Conservation (phyloP, 1,284 basidiomycete species). For the Trichosporon faecale region DNA sequence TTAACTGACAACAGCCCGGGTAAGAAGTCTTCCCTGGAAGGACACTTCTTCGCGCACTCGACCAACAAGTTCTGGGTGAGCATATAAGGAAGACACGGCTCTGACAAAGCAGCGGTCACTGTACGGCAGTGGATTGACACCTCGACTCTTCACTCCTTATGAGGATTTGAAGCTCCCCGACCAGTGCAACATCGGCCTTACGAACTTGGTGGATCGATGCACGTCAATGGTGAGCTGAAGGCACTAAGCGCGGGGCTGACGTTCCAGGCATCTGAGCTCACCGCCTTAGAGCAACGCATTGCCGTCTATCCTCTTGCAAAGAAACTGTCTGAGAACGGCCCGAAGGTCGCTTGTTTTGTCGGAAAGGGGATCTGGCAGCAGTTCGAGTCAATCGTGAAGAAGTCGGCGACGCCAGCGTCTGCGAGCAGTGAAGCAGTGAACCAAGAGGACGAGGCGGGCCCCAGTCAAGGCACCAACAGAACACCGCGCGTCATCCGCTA, state of each 20-base stretch:
- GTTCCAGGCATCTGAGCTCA: conserved; percentile 56
- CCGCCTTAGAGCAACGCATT: conserved; percentile 57
- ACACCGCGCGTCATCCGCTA: background rate
- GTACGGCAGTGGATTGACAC: conserved; percentile 56
- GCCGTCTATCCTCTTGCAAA: conserved; percentile 58
- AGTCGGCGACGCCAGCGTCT: background rate
- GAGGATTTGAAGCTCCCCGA: conserved; percentile 42
- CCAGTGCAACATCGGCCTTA: conserved; percentile 59
- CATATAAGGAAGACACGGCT: conserved; percentile 53
- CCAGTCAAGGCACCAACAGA: background rate
- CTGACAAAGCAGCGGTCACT: background rate
- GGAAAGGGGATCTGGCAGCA: conserved; percentile 67
- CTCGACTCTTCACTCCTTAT: conserved; percentile 44
- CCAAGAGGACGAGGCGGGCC: conserved; percentile 1
- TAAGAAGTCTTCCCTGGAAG: conserved; percentile 60
- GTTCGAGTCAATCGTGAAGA: conserved; percentile 52
- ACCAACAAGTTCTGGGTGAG: conserved; percentile 59
- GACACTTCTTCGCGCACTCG: conserved; percentile 69
- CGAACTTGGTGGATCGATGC: conserved; percentile 61
- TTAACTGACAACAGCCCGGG: conserved; percentile 56
- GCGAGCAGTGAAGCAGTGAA: background rate
- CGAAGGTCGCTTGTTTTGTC: conserved; percentile 66
- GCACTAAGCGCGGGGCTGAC: background rate
- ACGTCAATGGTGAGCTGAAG: conserved; percentile 56
- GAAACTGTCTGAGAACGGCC: conserved; percentile 60